Percentiles rank a stretch among this genome's conserved stretches.
Evolutionary conservation across 2,329 filamentous ascomycete species (phyloP).

Genomic region (Aureobasidium uvarum): DNA sequence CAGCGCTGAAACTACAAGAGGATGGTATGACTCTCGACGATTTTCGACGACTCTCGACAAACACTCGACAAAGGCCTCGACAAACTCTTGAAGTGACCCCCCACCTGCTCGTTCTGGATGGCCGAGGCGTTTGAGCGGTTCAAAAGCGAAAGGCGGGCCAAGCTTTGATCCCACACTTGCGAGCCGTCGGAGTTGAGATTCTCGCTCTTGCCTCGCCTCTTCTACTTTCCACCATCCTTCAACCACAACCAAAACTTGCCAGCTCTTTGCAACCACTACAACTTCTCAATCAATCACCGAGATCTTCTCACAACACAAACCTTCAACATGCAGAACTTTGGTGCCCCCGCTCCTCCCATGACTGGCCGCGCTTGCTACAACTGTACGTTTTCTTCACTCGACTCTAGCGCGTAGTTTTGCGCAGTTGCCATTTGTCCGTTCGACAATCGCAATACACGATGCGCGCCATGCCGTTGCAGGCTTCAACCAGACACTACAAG

Average conservation of each 20-base stretch:
- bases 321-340: conserved; percentile 50
- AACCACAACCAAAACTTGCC: conserved; percentile 10
- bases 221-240: conserved; percentile 9
- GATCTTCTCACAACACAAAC: conserved; percentile 24
- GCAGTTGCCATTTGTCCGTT: conserved; percentile 25
- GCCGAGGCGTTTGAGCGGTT: background rate
- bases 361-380: conserved; percentile 58
- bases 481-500: background rate
- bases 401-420: background rate
- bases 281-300: background rate
- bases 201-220: conserved; percentile 20
- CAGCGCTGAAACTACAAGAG: background rate
- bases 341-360: conserved; percentile 34
- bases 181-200: background rate
- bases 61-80: background rate
- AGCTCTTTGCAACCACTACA: conserved; percentile 8
- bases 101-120: conserved; percentile 18
- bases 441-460: background rate
- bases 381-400: conserved; percentile 47
- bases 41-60: background rate
- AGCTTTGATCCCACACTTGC: conserved; percentile 2
- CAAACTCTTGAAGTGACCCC: background rate
- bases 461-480: background rate
- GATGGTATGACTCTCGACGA: conserved; percentile 1
- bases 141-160: background rate